Evolutionary conservation across 2,329 filamentous ascomycete genomes (phyloP).

Genomic region (Trichophyton rubrum): DNA sequence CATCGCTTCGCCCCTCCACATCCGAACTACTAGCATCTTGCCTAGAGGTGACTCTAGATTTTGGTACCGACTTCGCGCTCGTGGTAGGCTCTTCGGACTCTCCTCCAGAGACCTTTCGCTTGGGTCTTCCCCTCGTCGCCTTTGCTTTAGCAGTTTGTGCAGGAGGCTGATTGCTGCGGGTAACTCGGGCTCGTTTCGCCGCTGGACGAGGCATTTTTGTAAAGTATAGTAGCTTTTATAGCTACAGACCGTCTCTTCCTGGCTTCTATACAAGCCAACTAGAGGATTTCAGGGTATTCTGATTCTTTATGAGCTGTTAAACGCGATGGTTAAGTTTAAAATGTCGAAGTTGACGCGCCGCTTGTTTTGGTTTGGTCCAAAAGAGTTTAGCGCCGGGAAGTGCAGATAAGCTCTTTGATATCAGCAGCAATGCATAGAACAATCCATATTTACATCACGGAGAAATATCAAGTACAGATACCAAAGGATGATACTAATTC

Average conservation of each 20-base stretch:
- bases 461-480: not conserved
- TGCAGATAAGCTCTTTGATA: not conserved
- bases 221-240: not conserved
- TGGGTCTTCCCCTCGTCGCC: not conserved
- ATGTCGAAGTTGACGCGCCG: not conserved
- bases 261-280: not conserved
- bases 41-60: not conserved
- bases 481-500: not conserved
- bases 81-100: no score
- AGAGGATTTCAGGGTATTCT: not conserved
- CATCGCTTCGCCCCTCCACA: not conserved
- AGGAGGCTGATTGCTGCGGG: not conserved
- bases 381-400: not conserved
- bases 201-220: not conserved
- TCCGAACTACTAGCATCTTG: not conserved
- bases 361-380: slow-evolving; percentile 1
- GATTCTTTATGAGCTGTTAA: not conserved
- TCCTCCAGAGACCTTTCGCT: not conserved
- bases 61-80: not conserved
- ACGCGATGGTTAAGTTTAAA: not conserved
- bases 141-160: not conserved
- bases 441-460: not conserved
- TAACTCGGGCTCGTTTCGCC: not conserved
- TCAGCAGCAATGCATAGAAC: not conserved
- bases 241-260: not conserved